A percentile compares a stretch with the other conserved stretches of the same genome.
Evolutionary conservation across 352 stramenopile genomes (phyloP).

Genomic region (Globisporangium abappressorium): DNA sequence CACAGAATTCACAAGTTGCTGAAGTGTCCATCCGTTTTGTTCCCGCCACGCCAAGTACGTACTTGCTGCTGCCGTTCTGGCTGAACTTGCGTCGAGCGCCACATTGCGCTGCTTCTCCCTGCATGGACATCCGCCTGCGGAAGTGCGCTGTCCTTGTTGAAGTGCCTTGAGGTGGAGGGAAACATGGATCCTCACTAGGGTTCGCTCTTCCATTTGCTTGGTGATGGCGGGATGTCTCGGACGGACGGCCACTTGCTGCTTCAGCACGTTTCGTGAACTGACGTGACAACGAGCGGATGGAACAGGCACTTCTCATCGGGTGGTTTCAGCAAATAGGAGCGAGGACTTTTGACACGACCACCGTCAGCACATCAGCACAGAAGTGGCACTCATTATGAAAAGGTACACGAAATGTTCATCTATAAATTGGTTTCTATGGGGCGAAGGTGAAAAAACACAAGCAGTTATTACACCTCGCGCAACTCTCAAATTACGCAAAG

Average conservation of each 20-base stretch:
- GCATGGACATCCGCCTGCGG: neutral
- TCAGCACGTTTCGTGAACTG: neutral
- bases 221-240: neutral
- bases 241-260: no score
- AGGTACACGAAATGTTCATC: neutral
- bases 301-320: neutral
- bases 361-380: neutral
- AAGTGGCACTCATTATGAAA: neutral
- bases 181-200: neutral
- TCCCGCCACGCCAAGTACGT: neutral
- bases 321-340: neutral
- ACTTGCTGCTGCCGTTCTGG: neutral
- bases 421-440: slow-evolving; percentile 10
- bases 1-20: neutral
- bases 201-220: neutral
- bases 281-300: neutral
- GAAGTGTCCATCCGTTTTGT: neutral
- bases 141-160: neutral
- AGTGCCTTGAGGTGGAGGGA: neutral
- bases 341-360: neutral
- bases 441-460: neutral
- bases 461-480: neutral
- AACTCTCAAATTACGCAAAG: slow-evolving; percentile 32
- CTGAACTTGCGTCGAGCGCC: slow-evolving; percentile 1
- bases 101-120: neutral